Percentiles rank a stretch among this genome's conserved stretches.
phyloP scores from a whole-genome alignment of 2,329 filamentous ascomycete species.

The Samsoniella hepiali region DNA sequence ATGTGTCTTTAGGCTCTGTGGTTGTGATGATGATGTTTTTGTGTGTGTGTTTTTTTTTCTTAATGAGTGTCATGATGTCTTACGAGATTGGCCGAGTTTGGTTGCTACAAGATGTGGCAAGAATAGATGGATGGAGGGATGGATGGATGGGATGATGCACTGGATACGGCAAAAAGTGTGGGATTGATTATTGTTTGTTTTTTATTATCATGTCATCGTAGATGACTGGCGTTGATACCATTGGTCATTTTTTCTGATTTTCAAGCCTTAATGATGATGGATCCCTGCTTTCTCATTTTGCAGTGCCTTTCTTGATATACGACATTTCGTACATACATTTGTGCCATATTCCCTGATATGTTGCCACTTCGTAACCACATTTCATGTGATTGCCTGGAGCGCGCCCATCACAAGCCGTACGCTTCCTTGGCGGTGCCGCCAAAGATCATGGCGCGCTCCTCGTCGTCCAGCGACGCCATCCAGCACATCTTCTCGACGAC shows the following conservation, averaged over 20 bases:
- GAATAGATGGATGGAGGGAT: neutral
- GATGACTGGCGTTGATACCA: slow-evolving; percentile 4
- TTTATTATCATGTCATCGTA: neutral
- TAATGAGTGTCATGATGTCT: too few species aligned
- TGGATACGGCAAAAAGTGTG: neutral
- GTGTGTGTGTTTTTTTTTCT: too few species aligned
- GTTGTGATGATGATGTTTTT: too few species aligned
- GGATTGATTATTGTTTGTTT: neutral
- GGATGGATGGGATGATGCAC: too few species aligned
- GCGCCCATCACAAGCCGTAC: slow-evolving; percentile 55
- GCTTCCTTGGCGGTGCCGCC: slow-evolving; percentile 67
- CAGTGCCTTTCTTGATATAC: too few species aligned
- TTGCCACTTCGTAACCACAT: too few species aligned
- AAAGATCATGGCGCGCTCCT: slow-evolving; percentile 67
- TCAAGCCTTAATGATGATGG: neutral
- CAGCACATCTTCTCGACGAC: slow-evolving; percentile 67
- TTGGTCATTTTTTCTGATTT: neutral
- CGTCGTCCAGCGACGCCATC: slow-evolving; percentile 57
- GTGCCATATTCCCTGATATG: too few species aligned
- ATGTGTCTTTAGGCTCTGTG: neutral
- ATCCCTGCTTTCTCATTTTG: too few species aligned
- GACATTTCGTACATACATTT: too few species aligned
- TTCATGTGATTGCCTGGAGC: neutral
- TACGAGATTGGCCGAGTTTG: too few species aligned
- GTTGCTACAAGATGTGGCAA: too few species aligned